A percentile compares a stretch with the other conserved stretches of the same genome.
Conservation (phyloP, 2,329 filamentous ascomycete species). For the Monilinia polystroma region DNA sequence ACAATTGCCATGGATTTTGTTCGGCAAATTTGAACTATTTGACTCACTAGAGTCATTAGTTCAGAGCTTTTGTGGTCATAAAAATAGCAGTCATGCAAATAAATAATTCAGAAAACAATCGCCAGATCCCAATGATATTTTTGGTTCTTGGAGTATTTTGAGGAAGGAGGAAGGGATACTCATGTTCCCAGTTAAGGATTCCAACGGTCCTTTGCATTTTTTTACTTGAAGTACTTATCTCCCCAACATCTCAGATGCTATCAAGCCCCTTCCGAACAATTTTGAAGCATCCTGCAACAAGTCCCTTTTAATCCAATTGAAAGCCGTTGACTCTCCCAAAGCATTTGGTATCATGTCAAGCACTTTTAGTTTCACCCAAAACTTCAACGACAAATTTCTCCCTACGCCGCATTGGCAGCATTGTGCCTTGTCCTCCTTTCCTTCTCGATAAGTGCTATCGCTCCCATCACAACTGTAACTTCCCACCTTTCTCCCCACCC, state of each 20-base stretch:
- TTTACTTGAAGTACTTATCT: background rate
- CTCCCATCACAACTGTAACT: constrained; percentile 11
- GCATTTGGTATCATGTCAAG: background rate
- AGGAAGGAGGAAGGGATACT: background rate
- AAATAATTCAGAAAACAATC: background rate
- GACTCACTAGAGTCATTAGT: background rate
- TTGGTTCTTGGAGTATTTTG: background rate
- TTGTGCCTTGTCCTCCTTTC: background rate
- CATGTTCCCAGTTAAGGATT: background rate
- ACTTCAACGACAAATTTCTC: background rate
- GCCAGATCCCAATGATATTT: background rate
- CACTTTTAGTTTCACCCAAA: background rate
- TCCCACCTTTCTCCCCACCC: constrained; percentile 22
- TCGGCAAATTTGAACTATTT: background rate
- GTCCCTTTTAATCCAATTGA: background rate
- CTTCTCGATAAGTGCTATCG: constrained; percentile 14
- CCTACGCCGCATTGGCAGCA: background rate
- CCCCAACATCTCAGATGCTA: background rate
- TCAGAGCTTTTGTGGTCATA: too few relatives aligned
- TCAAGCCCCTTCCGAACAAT: background rate
- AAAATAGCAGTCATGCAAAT: background rate
- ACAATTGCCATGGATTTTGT: too few relatives aligned
- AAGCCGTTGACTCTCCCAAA: background rate
- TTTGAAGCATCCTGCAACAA: background rate
- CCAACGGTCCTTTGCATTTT: background rate